Evolutionary conservation across 2,329 filamentous ascomycete genomes (phyloP), one percentile per base, ranked within the genome.

Genomic region (Neopestalotiopsis sp.): DNA sequence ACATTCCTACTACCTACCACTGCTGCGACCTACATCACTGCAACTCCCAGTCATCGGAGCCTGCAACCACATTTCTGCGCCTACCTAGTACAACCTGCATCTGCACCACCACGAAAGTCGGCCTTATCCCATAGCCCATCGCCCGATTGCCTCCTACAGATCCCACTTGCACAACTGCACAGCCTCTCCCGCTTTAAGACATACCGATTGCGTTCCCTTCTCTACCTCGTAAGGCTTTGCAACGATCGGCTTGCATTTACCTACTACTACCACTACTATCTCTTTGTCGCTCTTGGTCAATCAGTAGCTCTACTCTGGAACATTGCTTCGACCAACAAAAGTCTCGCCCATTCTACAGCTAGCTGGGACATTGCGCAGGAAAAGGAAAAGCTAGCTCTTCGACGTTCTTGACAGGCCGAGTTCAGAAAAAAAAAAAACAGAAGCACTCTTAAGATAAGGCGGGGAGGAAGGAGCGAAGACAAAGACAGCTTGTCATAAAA

Each of bases 31-130:
- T 13, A 49, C 42, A 49, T 13, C 7, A 49, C 14, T n/a, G 20
- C 20, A 53, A 53, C 45, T 53, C 20, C 14, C 45, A 20, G 17
- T n/a, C 45, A 53, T 4, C 17, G 20, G 17, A 53, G 20, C 45
- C 57, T 28, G 57, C 57, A 59, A 28, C 24, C 24, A 28, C 24
- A 28, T 28, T 28, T 14, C 57, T 59, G 57, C 57, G 24, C 24
- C 57, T 30, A 14, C n/a, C 57, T 28, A 28, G 9, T 59, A 13
- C 24, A 28, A 30, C 56, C 57, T 59, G 57, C 57, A 59, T 24
- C 57, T 59, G 59, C 59, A 64, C 61, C 61, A 20, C 40, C 20
- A 38, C 65, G 61, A 34, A 45, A 67, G 34, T 67, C 56, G 58
- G 65, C 53, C 65, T 67, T 49, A 53, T 61, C 40, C 24, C 53